Base-by-base conservation (phyloP, 305 asterid genomes). In the Fraxinus angustifolia region DNA sequence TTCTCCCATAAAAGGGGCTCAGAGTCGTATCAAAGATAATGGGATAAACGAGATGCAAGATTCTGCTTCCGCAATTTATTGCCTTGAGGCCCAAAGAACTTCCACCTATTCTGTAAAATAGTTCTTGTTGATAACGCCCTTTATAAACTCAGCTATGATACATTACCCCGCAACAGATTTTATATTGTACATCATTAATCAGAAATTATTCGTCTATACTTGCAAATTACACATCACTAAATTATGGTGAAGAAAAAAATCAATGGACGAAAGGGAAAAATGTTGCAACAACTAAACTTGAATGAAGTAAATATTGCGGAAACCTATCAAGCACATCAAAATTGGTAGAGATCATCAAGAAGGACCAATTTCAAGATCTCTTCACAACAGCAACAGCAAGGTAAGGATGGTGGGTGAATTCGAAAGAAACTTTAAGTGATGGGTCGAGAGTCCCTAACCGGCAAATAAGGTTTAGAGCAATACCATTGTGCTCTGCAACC, bases 401-500 rank as follows among this genome's bases (percentile, higher is more conserved):
- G 85, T 91, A 93, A 73, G 96, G 97, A 84, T 96, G 99, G 84
- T 92, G 97, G 76, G 79, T 92, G 84, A 95, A 92, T 83, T 93
- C 97, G 11, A 95, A 92, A 35, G 94, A 92, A 76, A 91, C 82
- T 84, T 92, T 91, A 48, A 95, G 96, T 0, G 97, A 89, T 0
- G 97, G 93, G 77, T 95, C 99, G 53, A 91, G 92, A 80, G 86
- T 87, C 50, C 98, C 98, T 86, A 93, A 82, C 87, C 91, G 97
- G 84, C 87, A 73, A 75, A 95, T 85, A 70, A 95, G 96, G 88
- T 90, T 90, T 21, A 92, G 88, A 73, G 97, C 99, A 38, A 93
- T 95, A 53, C 80, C 81, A 83, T 95, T 95, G 81, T 92, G 99
- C 86, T 95, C 99, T 23, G 97, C 98, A 76, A 95, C 98, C 87